Base-by-base conservation (phyloP, 2,329 filamentous ascomycete genomes). In the Simplicillium sp. region DNA sequence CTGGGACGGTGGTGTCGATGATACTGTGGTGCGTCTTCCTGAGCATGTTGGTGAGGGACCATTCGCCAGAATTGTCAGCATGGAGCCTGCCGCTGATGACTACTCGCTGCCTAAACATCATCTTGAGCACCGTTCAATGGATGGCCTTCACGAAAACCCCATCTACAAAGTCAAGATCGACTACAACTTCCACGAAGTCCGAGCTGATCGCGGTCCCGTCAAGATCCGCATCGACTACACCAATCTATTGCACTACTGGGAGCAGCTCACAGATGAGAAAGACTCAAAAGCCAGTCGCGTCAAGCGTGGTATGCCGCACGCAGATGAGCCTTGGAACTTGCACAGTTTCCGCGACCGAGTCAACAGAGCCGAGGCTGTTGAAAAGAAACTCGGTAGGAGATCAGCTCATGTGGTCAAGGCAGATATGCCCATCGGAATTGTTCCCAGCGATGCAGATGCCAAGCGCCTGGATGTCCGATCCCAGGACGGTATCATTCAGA, bases 221-320 rank as follows among this genome's bases (percentile, higher is more conserved):
- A 45, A 55, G 29, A 54, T 62, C 36, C 53, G 59, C 15, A 49
- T 62, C 37, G 59, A 62, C 45, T 61, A 50, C 42, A 59, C 51
- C 31, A 61, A 61, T 44, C 36, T 57, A 32, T 39, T 46, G 8
- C 48, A 45, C 4, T 61, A 61, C 49, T 61, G 56, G 59, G 47
- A 56, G 5, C 40, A 47, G 17, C 17, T 49, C 28, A 53, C 49
- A 3, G 43, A 48, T 34, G 36, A 44, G 25, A 15, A 39, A 11
- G 28, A 29, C 16, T 14, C 20, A 14, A 36, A 31, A 39, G 34
- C 20, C 20, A 25, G 20, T 11, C 40, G 31, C 28, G 38, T 29
- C 31, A 44, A 43, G 39, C 29, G 34, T 20, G 20, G 20, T 25
- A 25, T 25, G 20, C 20, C 20, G 20, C 20, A 25, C 9, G 20